Percentiles rank a stretch among this genome's conserved stretches.
Conservation (phyloP, 2,329 filamentous ascomycete species). For the Alternaria sp. region DNA sequence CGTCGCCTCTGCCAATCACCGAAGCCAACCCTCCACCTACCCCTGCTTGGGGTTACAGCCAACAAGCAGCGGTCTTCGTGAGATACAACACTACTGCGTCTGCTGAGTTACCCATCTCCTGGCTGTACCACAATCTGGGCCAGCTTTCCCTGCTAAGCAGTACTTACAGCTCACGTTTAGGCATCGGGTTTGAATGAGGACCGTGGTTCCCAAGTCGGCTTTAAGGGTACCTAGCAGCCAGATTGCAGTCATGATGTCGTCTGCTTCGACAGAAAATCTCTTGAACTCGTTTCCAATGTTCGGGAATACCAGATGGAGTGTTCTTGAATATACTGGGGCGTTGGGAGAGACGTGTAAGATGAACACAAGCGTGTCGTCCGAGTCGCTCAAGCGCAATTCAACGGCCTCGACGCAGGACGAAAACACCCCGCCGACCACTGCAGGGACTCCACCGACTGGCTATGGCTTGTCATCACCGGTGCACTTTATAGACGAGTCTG, state of each 20-base stretch:
- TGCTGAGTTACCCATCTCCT: conserved; percentile 27
- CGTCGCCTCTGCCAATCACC: background rate
- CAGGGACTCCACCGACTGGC: conserved; percentile 17
- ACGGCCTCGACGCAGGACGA: conserved; percentile 25
- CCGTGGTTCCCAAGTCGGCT: conserved; percentile 12
- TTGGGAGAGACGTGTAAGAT: conserved; percentile 22
- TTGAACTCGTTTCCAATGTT: conserved; percentile 40
- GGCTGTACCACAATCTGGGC: conserved; percentile 29
- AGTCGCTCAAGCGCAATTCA: conserved; percentile 29
- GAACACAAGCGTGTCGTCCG: conserved; percentile 22
- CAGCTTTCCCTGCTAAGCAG: conserved; percentile 8
- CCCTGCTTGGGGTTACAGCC: conserved; percentile 31
- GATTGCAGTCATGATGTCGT: conserved; percentile 20
- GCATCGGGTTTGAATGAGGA: background rate
- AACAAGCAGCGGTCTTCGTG: conserved; percentile 21
- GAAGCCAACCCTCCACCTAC: background rate
- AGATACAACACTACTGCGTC: conserved; percentile 30
- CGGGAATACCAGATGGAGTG: conserved; percentile 42
- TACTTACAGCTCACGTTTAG: conserved; percentile 10
- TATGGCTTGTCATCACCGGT: conserved; percentile 16
- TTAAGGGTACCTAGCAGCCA: conserved; percentile 20
- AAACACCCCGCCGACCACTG: conserved; percentile 20
- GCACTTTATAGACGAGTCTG: conserved; percentile 29
- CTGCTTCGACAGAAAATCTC: conserved; percentile 26
- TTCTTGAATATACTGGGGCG: conserved; percentile 39